phyloP scores from a whole-genome alignment of 345 rosid species.

The Heritiera littoralis region DNA sequence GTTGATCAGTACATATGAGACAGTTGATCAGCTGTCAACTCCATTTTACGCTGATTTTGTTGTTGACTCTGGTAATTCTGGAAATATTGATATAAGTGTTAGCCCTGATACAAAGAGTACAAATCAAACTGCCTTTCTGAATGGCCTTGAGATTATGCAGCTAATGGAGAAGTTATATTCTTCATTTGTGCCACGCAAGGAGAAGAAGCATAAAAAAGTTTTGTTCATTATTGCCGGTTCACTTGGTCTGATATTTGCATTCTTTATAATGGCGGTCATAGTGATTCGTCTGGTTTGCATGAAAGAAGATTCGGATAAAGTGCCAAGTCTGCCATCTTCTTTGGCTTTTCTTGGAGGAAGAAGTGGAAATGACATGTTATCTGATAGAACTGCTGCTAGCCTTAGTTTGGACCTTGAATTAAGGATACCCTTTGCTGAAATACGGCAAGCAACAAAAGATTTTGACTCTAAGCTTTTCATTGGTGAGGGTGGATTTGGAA shows the following conservation, averaged over 20 bases:
- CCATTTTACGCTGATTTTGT: slow-evolving; percentile 48
- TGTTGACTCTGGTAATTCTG: slow-evolving; percentile 40
- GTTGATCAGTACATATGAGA: slow-evolving; percentile 23
- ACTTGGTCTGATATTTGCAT: slow-evolving; percentile 10
- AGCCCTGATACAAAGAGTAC: background rate
- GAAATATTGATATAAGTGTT: slow-evolving; percentile 35
- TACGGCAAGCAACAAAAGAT: slow-evolving; percentile 42
- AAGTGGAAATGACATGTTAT: background rate
- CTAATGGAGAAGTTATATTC: slow-evolving; percentile 26
- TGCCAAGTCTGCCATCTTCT: slow-evolving; percentile 18
- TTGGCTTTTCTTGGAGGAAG: background rate
- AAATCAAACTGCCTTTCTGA: slow-evolving; percentile 30
- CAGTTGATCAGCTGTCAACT: background rate
- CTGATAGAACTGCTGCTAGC: background rate
- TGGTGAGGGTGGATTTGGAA: slow-evolving; percentile 53
- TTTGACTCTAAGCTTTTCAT: slow-evolving; percentile 31
- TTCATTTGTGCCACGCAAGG: background rate
- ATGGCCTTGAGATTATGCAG: slow-evolving; percentile 58
- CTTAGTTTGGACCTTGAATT: slow-evolving; percentile 36
- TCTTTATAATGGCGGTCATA: background rate
- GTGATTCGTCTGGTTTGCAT: background rate
- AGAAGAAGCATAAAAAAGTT: slow-evolving; percentile 11
- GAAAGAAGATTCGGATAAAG: background rate
- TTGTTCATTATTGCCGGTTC: slow-evolving; percentile 26
- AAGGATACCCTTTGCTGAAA: slow-evolving; percentile 41